Base-by-base conservation (phyloP, 371 early-diverging fungal genomes). In the Circinella umbellata region DNA sequence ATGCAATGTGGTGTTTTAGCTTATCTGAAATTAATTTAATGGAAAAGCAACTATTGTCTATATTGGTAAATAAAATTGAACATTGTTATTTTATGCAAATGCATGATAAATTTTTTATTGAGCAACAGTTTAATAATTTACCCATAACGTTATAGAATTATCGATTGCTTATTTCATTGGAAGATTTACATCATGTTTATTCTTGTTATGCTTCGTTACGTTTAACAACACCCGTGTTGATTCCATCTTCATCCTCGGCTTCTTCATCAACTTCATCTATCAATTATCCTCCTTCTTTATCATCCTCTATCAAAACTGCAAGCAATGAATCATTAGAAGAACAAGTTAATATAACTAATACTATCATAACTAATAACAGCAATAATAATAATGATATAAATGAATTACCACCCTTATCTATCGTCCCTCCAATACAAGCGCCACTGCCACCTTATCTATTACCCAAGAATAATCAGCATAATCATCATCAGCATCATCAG, bases 1-100 rank as follows among this genome's bases (percentile, higher is more conserved):
- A 89, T 69, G 86, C 91, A 1, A 64, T 64, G 65, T 72, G 77
- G 0, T 77, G 88, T 53, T 93, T 92, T 69, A 88, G 92, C 4
- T 76, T 92, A 11, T 81, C 86, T 9, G 93, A 94, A 76, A 89
- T 94, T 59, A 94, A 94, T 66, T 77, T 92, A 17, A 94, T 93
- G 93, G 94, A 94, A 75, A 86, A 90, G 71, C 93, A 94, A 75
- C 76, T 94, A 49, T 84, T 94, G 46, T 83, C 86, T 13, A 76
- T 94, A 61, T 80, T 94, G 65, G 90, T 78, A 78, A 73, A 51
- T 34, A 38, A 9, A 42, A 9, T 6, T 38, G 6, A 13, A 55
- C 18, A n/a, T 54, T 14, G 13, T 42, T n/a, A 54, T 10, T 27
- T 27, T 27, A 27, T 27, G 27, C 27, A 27, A 27, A 27, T 27